Evolutionary conservation across 139 green algal species (phyloP), one percentile per base, ranked within the genome.

Genomic region (Chlamydomonas urium): DNA sequence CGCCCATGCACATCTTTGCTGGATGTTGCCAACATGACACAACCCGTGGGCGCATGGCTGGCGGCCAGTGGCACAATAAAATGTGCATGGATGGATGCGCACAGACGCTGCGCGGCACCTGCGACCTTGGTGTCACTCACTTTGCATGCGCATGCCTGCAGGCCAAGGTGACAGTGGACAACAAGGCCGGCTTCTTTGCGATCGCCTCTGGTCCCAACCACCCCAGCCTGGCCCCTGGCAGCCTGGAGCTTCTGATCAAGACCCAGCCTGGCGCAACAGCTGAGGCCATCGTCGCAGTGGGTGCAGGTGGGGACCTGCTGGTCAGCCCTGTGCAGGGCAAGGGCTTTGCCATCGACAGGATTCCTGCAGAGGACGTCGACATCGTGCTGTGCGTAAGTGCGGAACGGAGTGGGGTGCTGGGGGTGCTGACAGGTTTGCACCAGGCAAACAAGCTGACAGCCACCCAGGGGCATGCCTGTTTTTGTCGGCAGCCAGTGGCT

Each of bases 121-220:
- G n/a, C n/a, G n/a, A n/a, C n/a, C n/a, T n/a, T n/a, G n/a, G n/a
- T n/a, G n/a, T n/a, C n/a, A n/a, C n/a, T n/a, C n/a, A n/a, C n/a
- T n/a, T n/a, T 17, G 42, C 42, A 53, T 17, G 42, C 42, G 42
- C 42, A 53, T 17, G 17, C 42, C 14, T 17, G 36, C 75, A 90
- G 81, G 59, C 87, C 42, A 89, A 90, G 48, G 63, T 76, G 56
- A 75, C 69, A 0, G 79, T 74, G 36, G 90, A 94, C 34, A 79
- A 71, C 73, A 96, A 96, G 83, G 68, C 92, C 23, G 86, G 90
- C 60, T 79, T 96, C 80, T 93, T 96, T 60, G 93, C 93, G 31
- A 96, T 98, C 65, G 90, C 93, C 2, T 97, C 89, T 0, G 38
- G 87, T 1, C 93, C 91, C 34, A 78, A 87, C 35, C n/a, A n/a